Evolutionary conservation across 2,329 filamentous ascomycete species (phyloP), one percentile per base, ranked within the genome.

Genomic region (Ceratocystis lukuohia): DNA sequence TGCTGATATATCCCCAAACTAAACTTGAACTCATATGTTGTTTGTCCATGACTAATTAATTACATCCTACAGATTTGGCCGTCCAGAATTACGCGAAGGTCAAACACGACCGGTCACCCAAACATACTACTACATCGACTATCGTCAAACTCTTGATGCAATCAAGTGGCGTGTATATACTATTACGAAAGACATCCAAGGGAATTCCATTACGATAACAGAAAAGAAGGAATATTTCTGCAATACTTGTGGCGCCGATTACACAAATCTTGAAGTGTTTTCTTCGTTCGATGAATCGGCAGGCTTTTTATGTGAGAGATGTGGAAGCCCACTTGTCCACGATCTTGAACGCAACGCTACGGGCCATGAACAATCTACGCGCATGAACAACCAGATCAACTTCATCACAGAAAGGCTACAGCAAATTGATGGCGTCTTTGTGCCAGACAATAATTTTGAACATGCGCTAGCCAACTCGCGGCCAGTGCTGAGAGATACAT

Each of bases 61-160:
- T 3, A 7, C 25, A 25, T 41, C 17, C 17, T 30, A 5, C 37
- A 69, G 68, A 53, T 69, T 68, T 44, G 67, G 68, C 17, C 65
- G 91, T 68, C 84, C 86, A 62, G 91, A 96, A 74, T 79, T 88
- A 66, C 86, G 87, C 70, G 88, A 92, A 73, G 90, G 89, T 64
- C 89, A 91, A 68, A 87, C 88, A 67, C 87, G 91, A 64, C 88
- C 90, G 4, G 87, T 88, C 70, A 91, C 88, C 73, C 85, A 90
- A 72, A 96, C 93, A 69, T 99, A 96, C 81, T 99, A 96, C 78
- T 99, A 90, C 76, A 93, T 99, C 74, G 92, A 96, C 74, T 95
- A 95, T 73, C 90, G 94, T 68, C 88, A 90, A 67, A 91, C 93
- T 45, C 91, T 99, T 72, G 94, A 99, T 76, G 91, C 90, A 62